Evolutionary conservation across 257 asterid species (phyloP), one percentile per base, ranked within the genome.

Genomic region (Solanum habrochaites): DNA sequence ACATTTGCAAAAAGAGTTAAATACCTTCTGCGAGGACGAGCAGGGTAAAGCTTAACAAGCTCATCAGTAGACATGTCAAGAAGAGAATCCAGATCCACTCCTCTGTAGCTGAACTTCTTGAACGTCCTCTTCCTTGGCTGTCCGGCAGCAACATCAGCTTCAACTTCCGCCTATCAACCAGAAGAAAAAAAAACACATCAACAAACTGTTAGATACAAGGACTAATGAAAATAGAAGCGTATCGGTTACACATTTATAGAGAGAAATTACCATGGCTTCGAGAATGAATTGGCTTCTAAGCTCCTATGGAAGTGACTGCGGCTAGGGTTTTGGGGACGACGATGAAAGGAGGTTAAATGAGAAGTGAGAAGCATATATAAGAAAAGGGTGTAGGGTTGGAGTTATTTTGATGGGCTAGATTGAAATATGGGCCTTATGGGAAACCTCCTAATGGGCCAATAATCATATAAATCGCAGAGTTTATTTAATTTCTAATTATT

Each of bases 81-180:
- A 32, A 96, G 96, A 2, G 99, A 92, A 90, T 95, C 98, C 77
- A 96, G 98, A 88, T 96, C 99, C 0, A 96, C 98, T 11, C 99
- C 99, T 81, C 97, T 91, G 94, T 92, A 96, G 87, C 95, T 93
- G 86, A 96, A 96, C 98, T 96, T 95, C 96, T 95, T 95, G 86
- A 95, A 95, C 86, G 95, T 91, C 64, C 98, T 95, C 95, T 94
- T 95, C 94, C 91, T 95, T 8, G 95, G 94, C 92, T 92, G 95
- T 4, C 94, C 97, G 3, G 95, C 80, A 49, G 95, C 89, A 27
- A 94, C 92, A 84, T 93, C 98, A 15, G 29, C 82, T 64, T 95
- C 98, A 18, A 91, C 93, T 32, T 94, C 98, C 94, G 97, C 98
- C 98, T 95, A 91, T n/a, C 12, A 10, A 11, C 37, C 10, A 25